Base-by-base conservation (phyloP, 176 grass and related monocot genomes). In the Avena atlantica region DNA sequence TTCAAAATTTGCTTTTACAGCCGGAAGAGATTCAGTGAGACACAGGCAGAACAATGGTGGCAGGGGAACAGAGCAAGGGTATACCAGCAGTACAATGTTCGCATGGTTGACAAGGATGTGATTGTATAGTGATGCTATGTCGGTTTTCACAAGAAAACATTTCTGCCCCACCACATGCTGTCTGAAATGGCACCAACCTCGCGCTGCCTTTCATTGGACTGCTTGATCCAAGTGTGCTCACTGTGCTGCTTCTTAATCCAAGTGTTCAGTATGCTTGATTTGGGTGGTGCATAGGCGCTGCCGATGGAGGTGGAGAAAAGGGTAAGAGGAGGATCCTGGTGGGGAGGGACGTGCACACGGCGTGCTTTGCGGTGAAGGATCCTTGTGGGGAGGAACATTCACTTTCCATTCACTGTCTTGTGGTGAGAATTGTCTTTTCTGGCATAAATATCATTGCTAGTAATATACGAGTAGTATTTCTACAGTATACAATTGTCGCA, bases 1-100 rank as follows among this genome's bases (percentile, higher is more conserved):
- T 75, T 76, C 27, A 88, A n/a, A 17, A 45, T 11, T 70, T 0
- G 0, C 27, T 40, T 90, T 60, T 84, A 34, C 90, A 98, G 95
- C 58, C 97, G 97, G 40, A 98, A 98, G 87, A 88, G 89, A 80
- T 98, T 98, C 86, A 98, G 92, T 25, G 97, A 98, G 73, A 98
- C 88, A 65, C 94, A 94, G 80, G 97, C 97, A 45, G 97, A 94
- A 83, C 87, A 94, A 85, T 98, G 97, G 97, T 98, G 97, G 97
- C 89, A 95, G 72, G 92, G 92, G 85, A 98, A 98, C 89, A 92
- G 94, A 70, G 87, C 88, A 36, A 96, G 94, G 87, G 93, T 98
- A 67, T 94, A 98, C 71, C 90, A 93, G 89, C 85, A 93, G 25
- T 98, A 98, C 81, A 96, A 98, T 77, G 92, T 98, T 74, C 92